Evolutionary conservation across 2,329 filamentous ascomycete genomes (phyloP), one percentile per base, ranked within the genome.

Genomic region (Fusarium sacchari): DNA sequence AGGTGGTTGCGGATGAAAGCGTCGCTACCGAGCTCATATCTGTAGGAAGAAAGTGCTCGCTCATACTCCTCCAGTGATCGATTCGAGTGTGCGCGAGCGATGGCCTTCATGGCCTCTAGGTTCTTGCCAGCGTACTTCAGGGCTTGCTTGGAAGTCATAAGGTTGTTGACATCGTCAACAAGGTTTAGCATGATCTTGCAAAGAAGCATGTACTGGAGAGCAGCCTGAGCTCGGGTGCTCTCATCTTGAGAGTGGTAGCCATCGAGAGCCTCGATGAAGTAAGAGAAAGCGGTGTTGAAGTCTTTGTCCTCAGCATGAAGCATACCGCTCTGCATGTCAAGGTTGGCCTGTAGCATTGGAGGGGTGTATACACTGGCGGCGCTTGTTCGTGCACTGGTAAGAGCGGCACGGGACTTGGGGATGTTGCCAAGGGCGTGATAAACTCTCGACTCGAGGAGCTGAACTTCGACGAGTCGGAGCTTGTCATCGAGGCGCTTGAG

Each of bases 101-200:
- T 96, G 36, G 97, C 95, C 87, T 99, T 99, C 96, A 99, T 99
- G 67, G 96, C 96, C 84, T 99, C 96, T 73, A 99, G 91, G 81
- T 94, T 96, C 85, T 96, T 94, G 78, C 96, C 95, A 37, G 95
- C 95, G 81, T 99, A 98, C 84, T 97, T 96, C 81, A 97, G 91
- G 43, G 97, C 96, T 83, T 98, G 95, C 89, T 99, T 99, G 61
- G 94, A 97, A 36, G 93, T 91, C 91, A 99, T 94, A 76, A 99
- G 90, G 80, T 93, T 91, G 85, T 96, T 97, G 82, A 99, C 96
- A 83, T 99, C 97, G 86, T 98, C 95, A 75, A 91, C 94, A 44
- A 97, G 88, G 85, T 99, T 99, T 77, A 99, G 89, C 97, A 99
- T 99, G 83, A 99, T 96, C 88, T 99, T 99, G 91, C 96, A 98